Conservation (phyloP, 352 stramenopile genomes). For the Pythium diclinum region DNA sequence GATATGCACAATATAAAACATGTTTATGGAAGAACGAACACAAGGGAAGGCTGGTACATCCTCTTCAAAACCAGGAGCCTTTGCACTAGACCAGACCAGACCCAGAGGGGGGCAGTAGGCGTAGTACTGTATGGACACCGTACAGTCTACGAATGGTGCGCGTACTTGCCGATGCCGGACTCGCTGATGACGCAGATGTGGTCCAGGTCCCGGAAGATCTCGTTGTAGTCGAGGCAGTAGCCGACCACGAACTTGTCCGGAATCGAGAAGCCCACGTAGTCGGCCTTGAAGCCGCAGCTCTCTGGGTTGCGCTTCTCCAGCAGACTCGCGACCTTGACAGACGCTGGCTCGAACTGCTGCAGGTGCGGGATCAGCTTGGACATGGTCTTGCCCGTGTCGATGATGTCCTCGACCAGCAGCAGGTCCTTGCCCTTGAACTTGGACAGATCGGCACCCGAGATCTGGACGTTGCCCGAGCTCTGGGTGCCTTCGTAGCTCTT, state of each 20-base stretch:
- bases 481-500: constrained; percentile 94
- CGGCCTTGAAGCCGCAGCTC: constrained; percentile 87
- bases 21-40: constrained; percentile 1
- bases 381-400: constrained; percentile 96
- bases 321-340: constrained; percentile 89
- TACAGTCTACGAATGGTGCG: constrained; percentile 40
- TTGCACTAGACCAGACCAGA: neutral
- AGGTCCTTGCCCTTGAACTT: constrained; percentile 91
- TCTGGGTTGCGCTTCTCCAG: constrained; percentile 92
- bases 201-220: constrained; percentile 94
- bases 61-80: constrained; percentile 2
- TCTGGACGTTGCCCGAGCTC: constrained; percentile 90
- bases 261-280: constrained; percentile 97
- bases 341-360: constrained; percentile 69
- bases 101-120: neutral
- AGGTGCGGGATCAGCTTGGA: constrained; percentile 88
- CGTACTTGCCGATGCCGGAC: constrained; percentile 87
- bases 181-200: constrained; percentile 96
- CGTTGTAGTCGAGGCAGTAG: constrained; percentile 97
- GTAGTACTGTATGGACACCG: neutral
- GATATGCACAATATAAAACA: constrained; percentile 7
- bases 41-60: constrained; percentile 2
- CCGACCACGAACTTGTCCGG: constrained; percentile 95
- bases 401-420: constrained; percentile 97
- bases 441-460: constrained; percentile 79